phyloP scores from a whole-genome alignment of 2,329 filamentous ascomycete species.

The Hysterium pulicare region DNA sequence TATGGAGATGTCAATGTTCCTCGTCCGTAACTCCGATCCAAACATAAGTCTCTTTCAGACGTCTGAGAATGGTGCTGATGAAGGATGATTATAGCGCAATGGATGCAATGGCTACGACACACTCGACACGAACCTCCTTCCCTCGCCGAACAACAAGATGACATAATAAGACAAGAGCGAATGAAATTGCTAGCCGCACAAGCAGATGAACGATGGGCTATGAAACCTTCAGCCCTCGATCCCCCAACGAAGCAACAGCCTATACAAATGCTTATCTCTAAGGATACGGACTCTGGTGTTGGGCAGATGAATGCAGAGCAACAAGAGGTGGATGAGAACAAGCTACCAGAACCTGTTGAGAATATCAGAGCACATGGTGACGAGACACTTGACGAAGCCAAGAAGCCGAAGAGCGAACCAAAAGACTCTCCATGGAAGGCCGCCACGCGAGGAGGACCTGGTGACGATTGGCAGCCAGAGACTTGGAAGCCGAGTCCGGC shows the following conservation, averaged over 20 bases:
- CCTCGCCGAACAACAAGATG: conserved; percentile 57
- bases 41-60: background rate
- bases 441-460: conserved; percentile 33
- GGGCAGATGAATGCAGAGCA: conserved; percentile 30
- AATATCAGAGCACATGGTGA: conserved; percentile 28
- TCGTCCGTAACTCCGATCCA: conserved; percentile 37
- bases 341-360: conserved; percentile 7
- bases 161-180: conserved; percentile 54
- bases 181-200: conserved; percentile 58
- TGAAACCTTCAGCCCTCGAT: conserved; percentile 57
- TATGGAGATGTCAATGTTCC: conserved; percentile 59
- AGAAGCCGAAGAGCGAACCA: conserved; percentile 20
- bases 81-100: conserved; percentile 49
- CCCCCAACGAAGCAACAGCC: conserved; percentile 50
- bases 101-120: conserved; percentile 67
- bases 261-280: conserved; percentile 42
- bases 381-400: conserved; percentile 14
- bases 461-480: conserved; percentile 48
- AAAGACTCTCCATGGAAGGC: conserved; percentile 42
- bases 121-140: conserved; percentile 55
- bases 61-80: background rate
- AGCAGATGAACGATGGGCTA: conserved; percentile 61
- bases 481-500: conserved; percentile 43
- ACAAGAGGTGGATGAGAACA: conserved; percentile 26
- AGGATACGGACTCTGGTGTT: conserved; percentile 40